Conservation (phyloP, 2,329 filamentous ascomycete genomes). For the Dactylellina haptotyla region DNA sequence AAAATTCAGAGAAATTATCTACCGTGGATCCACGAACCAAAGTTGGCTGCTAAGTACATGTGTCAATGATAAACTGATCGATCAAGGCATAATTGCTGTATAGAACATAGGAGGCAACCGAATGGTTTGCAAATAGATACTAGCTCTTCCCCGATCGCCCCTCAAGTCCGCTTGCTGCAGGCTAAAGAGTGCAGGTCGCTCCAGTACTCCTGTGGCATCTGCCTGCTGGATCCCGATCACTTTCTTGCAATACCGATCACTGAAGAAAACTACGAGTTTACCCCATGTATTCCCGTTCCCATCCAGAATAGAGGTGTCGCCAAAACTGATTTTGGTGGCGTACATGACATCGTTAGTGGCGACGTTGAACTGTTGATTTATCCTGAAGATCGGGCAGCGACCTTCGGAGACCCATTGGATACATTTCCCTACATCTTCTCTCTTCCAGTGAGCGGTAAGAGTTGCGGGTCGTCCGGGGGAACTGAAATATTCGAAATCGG, state of each 20-base stretch:
- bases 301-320: background rate
- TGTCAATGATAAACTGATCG: no score
- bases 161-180: conserved; percentile 28
- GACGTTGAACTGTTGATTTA: background rate
- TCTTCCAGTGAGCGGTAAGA: conserved; percentile 22
- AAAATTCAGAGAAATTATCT: background rate
- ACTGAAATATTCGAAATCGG: conserved; percentile 22
- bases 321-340: conserved; percentile 33
- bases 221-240: conserved; percentile 36
- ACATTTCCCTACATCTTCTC: conserved; percentile 27
- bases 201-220: conserved; percentile 23
- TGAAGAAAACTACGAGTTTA: conserved; percentile 17
- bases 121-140: conserved; percentile 39
- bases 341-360: conserved; percentile 34
- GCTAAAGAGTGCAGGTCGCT: conserved; percentile 28
- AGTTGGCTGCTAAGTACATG: background rate
- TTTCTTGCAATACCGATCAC: conserved; percentile 31
- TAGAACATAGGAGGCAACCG: conserved; percentile 44
- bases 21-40: background rate
- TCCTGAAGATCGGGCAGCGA: conserved; percentile 7
- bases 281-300: conserved; percentile 27
- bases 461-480: background rate
- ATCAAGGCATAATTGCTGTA: conserved; percentile 36
- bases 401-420: conserved; percentile 35
- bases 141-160: conserved; percentile 43